Evolutionary conservation across 441 rosid genomes (phyloP).

Genomic region (Eutrema salsugineum): DNA sequence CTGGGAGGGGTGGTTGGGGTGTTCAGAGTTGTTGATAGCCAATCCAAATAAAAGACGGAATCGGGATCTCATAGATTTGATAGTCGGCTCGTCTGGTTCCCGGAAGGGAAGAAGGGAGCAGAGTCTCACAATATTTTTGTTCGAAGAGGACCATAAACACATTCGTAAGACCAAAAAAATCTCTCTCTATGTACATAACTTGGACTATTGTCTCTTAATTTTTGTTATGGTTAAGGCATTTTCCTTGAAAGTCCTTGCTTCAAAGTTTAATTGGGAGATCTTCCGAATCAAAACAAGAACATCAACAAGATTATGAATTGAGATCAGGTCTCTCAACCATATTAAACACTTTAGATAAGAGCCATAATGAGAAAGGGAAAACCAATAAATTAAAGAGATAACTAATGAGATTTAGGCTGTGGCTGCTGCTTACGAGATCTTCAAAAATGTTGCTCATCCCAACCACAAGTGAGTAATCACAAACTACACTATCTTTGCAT

Average conservation of each 20-base stretch:
- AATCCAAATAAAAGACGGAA: no score
- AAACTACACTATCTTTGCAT: background rate
- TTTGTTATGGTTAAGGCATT: constrained; percentile 64
- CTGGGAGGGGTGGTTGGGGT: no score
- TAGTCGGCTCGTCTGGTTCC: no score
- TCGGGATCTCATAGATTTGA: no score
- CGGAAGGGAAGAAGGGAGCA: no score
- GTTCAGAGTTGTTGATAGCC: no score
- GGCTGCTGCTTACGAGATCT: constrained; percentile 62
- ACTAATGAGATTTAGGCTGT: constrained; percentile 78
- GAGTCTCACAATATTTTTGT: no score
- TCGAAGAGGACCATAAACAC: constrained; percentile 36
- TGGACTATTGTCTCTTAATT: constrained; percentile 61
- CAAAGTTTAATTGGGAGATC: no score
- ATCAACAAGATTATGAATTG: no score
- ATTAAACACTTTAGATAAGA: constrained; percentile 59
- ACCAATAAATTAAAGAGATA: constrained; percentile 60
- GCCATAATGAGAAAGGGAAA: constrained; percentile 25
- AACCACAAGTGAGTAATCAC: constrained; percentile 42
- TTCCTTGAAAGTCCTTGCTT: constrained; percentile 69
- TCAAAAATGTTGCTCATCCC: constrained; percentile 45
- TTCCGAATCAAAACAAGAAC: no score
- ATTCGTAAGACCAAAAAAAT: constrained; percentile 38
- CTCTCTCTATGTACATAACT: constrained; percentile 44
- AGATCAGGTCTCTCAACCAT: constrained; percentile 63